Conservation (phyloP, 805 yeast genomes). For the Spathaspora sp. region DNA sequence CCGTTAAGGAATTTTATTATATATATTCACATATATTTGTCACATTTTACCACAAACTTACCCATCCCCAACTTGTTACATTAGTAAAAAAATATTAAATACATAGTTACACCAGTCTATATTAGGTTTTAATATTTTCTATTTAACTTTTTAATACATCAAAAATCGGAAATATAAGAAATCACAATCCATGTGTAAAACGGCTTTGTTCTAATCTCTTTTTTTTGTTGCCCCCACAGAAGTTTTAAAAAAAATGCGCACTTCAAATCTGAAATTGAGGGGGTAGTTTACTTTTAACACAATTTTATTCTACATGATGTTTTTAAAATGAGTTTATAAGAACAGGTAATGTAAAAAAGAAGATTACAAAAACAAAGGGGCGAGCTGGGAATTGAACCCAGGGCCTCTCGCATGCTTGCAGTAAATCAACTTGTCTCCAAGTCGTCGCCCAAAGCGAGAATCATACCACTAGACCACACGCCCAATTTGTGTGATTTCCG, state of each 20-base stretch:
- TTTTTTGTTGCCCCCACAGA: neutral
- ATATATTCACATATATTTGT: neutral
- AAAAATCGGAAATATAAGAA: constrained; percentile 1
- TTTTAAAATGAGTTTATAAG: neutral
- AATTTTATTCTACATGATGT: neutral
- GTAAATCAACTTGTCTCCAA: constrained; percentile 17
- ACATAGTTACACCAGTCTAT: constrained; percentile 3
- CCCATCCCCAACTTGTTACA: constrained; percentile 2
- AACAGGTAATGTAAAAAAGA: neutral
- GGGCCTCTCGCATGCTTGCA: constrained; percentile 48
- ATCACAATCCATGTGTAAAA: neutral
- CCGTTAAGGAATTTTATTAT: constrained; percentile 72
- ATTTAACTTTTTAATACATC: constrained; percentile 5
- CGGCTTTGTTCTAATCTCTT: neutral
- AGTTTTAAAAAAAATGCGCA: neutral
- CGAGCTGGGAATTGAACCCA: constrained; percentile 58
- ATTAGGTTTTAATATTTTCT: constrained; percentile 4
- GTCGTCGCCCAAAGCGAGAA: constrained; percentile 31
- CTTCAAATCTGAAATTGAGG: no score
- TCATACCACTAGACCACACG: constrained; percentile 37
- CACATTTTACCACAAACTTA: neutral
- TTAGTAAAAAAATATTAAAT: constrained; percentile 1
- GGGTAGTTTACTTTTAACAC: neutral
- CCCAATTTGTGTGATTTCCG: constrained; percentile 12
- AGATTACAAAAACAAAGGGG: constrained; percentile 18